phyloP scores from a whole-genome alignment of 345 rosid genomes.

The Fremontodendron californicum region DNA sequence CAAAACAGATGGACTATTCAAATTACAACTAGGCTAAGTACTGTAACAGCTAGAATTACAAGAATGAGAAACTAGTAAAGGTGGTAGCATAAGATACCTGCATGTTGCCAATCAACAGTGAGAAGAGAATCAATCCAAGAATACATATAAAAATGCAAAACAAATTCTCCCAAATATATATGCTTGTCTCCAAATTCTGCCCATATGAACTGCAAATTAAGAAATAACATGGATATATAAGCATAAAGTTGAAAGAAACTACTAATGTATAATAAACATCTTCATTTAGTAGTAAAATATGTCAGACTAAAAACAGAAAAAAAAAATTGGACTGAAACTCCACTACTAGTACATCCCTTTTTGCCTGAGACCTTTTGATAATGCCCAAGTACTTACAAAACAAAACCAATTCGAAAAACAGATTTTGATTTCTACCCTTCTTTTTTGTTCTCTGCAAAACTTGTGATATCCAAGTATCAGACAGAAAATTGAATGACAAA shows the following conservation, averaged over 20 bases:
- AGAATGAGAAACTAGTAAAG: background rate
- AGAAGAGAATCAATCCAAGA: constrained; percentile 61
- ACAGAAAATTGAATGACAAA: background rate
- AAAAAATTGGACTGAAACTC: too few relatives aligned
- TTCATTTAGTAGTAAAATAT: background rate
- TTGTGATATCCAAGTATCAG: background rate
- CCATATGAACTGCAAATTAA: constrained; percentile 64
- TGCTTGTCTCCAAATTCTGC: constrained; percentile 70
- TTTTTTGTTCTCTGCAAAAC: background rate
- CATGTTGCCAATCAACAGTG: constrained; percentile 91
- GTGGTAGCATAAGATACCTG: constrained; percentile 45
- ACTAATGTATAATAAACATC: background rate
- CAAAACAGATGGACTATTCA: too few relatives aligned
- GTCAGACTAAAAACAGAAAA: background rate
- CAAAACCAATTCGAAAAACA: too few relatives aligned
- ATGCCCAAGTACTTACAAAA: too few relatives aligned
- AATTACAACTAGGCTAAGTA: too few relatives aligned
- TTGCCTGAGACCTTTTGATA: too few relatives aligned
- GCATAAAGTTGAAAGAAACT: background rate
- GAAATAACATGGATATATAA: background rate
- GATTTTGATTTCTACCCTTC: background rate
- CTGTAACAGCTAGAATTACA: too few relatives aligned
- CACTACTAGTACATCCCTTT: too few relatives aligned
- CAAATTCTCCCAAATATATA: constrained; percentile 64
- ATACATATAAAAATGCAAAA: constrained; percentile 69